Conservation (phyloP, 2,329 filamentous ascomycete genomes). For the Penicillium sp. region DNA sequence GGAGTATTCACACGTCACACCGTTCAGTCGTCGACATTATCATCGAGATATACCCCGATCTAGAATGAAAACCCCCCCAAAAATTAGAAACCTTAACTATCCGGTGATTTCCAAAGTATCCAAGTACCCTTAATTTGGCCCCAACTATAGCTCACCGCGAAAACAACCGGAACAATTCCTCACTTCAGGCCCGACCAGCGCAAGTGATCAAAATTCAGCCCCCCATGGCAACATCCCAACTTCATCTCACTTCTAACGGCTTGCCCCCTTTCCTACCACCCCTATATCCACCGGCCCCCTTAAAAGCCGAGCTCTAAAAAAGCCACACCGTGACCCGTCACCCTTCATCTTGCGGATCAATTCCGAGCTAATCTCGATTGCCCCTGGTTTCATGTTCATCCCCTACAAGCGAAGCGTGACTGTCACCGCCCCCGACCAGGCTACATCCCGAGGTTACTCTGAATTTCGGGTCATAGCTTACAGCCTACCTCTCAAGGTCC, state of each 20-base stretch:
- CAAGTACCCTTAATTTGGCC: neutral
- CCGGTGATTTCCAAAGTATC: neutral
- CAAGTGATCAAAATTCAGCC: neutral
- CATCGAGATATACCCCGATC: neutral
- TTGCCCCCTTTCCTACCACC: neutral
- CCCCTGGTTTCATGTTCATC: conserved; percentile 1
- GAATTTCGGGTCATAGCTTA: too few species aligned
- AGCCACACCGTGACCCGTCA: neutral
- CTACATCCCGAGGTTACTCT: too few species aligned
- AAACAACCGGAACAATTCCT: neutral
- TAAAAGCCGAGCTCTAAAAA: neutral
- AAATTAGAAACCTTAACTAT: too few species aligned
- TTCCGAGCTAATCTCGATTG: neutral
- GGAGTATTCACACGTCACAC: neutral
- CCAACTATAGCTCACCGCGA: neutral
- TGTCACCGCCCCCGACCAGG: neutral
- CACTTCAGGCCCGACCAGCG: neutral
- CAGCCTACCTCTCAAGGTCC: neutral
- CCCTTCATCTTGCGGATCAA: neutral
- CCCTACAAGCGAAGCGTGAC: neutral
- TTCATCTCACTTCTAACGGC: neutral
- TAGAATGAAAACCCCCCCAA: neutral
- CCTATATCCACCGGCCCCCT: neutral
- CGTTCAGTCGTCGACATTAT: neutral
- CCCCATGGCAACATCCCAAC: neutral